A percentile compares a stretch with the other conserved stretches of the same genome.
Conservation (phyloP, 1,139 yeast genomes). For the Pichia kudriavzevii region DNA sequence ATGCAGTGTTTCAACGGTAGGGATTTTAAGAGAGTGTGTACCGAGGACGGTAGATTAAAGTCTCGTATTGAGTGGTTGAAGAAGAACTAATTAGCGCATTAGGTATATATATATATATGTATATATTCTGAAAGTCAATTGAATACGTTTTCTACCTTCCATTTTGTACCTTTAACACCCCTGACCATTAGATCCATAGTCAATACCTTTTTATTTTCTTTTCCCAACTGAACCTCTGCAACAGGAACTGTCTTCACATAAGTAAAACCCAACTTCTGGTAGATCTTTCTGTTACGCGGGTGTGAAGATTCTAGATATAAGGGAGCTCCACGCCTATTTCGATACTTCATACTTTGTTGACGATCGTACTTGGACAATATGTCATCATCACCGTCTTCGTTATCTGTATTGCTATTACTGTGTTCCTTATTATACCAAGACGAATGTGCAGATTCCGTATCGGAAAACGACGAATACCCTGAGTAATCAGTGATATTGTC, state of each 20-base stretch:
- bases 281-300: constrained; percentile 42
- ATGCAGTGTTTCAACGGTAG: constrained; percentile 17
- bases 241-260: constrained; percentile 39
- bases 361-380: constrained; percentile 27
- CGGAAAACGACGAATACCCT: constrained; percentile 26
- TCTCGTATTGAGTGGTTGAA: constrained; percentile 22
- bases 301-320: constrained; percentile 45
- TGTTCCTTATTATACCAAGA: constrained; percentile 28
- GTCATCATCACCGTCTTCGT: too few species aligned
- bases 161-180: constrained; percentile 28
- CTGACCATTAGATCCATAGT: constrained; percentile 38
- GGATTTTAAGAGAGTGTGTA: constrained; percentile 18
- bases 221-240: constrained; percentile 27
- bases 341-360: constrained; percentile 18
- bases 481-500: constrained; percentile 28
- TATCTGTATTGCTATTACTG: too few species aligned
- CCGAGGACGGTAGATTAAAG: constrained; percentile 10
- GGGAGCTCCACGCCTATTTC: constrained; percentile 22
- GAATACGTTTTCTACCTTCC: too few species aligned
- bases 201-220: constrained; percentile 25
- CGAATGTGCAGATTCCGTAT: constrained; percentile 27
- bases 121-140: background rate
- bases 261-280: constrained; percentile 42
- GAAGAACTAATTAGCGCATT: constrained; percentile 16
- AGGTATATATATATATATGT: too few species aligned